Evolutionary conservation across 75 land plant species (phyloP), one percentile per base, ranked within the genome.

Genomic region (Pseudotsuga menziesii): DNA sequence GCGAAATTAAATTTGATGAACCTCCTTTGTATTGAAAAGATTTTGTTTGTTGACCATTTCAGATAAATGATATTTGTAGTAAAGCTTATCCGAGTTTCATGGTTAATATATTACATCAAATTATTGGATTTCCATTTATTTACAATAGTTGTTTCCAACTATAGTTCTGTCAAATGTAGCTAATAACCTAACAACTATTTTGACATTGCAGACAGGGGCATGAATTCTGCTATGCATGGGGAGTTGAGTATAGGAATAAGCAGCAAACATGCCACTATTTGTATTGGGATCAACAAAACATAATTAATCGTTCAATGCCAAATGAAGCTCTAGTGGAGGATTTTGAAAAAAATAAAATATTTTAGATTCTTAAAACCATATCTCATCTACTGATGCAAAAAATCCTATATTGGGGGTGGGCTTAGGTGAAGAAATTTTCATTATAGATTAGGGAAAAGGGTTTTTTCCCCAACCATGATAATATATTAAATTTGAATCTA

Each of bases 201-300:
- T 48, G 12, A 22, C 55, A 64, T 22, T 79, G 48, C 89, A 95
- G 98, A 91, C 93, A 94, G 81, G 94, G 94, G 5, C 83, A 87
- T 76, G 92, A 96, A 84, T 93, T 96, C 83, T 96, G 98, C 72
- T 93, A 91, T 77, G 78, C 88, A 22, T 96, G 97, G 69, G 99
- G 91, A 66, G 88, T 85, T 2, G 93, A 90, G 60, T 96, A 91
- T 80, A 87, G 83, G 58, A 76, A 92, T 55, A 87, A 91, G 26
- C 79, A 77, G 29, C 93, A 88, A 77, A 81, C 93, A 22, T 96
- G 94, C 73, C 80, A 83, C 22, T 96, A 95, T 76, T 83, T 85
- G 55, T 86, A 88, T 32, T 89, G 91, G 91, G 91, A 89, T 80
- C 94, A 89, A 69, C 81, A 85, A 48, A 81, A 83, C 75, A 75